phyloP scores from a whole-genome alignment of 2,329 filamentous ascomycete genomes.

The Zymoseptoria brevis region DNA sequence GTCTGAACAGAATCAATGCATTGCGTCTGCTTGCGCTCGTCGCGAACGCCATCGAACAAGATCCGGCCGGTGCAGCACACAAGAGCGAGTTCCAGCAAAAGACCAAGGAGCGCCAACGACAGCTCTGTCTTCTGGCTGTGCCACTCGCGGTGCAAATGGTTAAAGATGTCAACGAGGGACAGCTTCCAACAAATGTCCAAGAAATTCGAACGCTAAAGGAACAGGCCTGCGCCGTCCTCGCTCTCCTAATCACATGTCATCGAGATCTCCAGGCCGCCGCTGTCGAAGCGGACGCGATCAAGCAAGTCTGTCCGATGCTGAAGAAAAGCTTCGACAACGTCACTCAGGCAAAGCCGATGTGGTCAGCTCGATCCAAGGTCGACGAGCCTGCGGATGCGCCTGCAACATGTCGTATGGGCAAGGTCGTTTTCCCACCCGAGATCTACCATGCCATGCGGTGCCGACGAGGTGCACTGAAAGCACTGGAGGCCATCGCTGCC shows the following conservation, averaged over 20 bases:
- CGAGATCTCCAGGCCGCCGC: conserved; percentile 74
- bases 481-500: conserved; percentile 71
- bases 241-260: conserved; percentile 70
- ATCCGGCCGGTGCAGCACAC: conserved; percentile 30
- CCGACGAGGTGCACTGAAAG: conserved; percentile 67
- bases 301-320: conserved; percentile 54
- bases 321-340: conserved; percentile 59
- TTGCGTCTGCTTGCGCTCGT: conserved; percentile 34
- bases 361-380: conserved; percentile 40
- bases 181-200: conserved; percentile 15
- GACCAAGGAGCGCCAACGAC: conserved; percentile 33
- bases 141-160: conserved; percentile 44
- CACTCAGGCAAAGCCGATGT: conserved; percentile 44
- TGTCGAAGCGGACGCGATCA: conserved; percentile 59
- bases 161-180: conserved; percentile 28
- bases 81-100: conserved; percentile 23
- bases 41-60: conserved; percentile 28
- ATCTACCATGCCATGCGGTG: conserved; percentile 63
- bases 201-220: conserved; percentile 52
- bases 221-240: conserved; percentile 65
- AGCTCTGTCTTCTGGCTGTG: conserved; percentile 39
- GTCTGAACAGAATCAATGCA: conserved; percentile 34
- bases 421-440: conserved; percentile 53
- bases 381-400: conserved; percentile 12
- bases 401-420: conserved; percentile 45